Conservation (phyloP, 1,139 yeast species). For the Taphrina sp. region DNA sequence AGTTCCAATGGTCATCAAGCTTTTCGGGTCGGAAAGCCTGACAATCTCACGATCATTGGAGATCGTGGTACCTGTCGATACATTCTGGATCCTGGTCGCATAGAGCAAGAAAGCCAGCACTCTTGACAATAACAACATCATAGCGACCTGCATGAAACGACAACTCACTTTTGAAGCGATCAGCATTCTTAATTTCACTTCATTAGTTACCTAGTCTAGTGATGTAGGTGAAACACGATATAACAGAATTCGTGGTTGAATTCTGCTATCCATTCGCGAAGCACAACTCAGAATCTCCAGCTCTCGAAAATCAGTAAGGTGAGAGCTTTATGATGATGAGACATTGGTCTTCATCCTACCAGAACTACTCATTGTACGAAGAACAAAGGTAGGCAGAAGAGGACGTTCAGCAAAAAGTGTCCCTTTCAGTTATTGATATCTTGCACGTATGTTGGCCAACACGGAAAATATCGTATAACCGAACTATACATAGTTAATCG, state of each 20-base stretch:
- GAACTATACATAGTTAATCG: too few species aligned
- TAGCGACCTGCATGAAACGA: too few species aligned
- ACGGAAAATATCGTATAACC: too few species aligned
- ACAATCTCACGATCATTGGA: conserved; percentile 33
- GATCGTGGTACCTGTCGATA: conserved; percentile 37
- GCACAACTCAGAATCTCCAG: conserved; percentile 30
- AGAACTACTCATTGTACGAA: conserved; percentile 31
- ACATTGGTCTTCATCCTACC: conserved; percentile 31
- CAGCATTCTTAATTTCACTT: too few species aligned
- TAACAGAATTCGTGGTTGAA: conserved; percentile 2
- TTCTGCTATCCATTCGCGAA: conserved; percentile 7
- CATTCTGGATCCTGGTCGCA: conserved; percentile 36
- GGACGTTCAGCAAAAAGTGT: too few species aligned
- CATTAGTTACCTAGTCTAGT: too few species aligned
- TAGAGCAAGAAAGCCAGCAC: too few species aligned
- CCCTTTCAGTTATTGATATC: too few species aligned
- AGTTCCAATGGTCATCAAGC: neutral
- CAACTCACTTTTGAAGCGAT: too few species aligned
- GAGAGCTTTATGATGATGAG: conserved; percentile 28
- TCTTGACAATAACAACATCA: too few species aligned
- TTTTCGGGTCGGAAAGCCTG: neutral
- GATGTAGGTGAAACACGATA: neutral
- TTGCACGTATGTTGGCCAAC: too few species aligned
- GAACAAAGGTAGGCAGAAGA: conserved; percentile 32
- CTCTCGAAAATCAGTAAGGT: conserved; percentile 32